phyloP scores from a whole-genome alignment of 768 basidiomycete genomes.

The Tylopilus sp. region DNA sequence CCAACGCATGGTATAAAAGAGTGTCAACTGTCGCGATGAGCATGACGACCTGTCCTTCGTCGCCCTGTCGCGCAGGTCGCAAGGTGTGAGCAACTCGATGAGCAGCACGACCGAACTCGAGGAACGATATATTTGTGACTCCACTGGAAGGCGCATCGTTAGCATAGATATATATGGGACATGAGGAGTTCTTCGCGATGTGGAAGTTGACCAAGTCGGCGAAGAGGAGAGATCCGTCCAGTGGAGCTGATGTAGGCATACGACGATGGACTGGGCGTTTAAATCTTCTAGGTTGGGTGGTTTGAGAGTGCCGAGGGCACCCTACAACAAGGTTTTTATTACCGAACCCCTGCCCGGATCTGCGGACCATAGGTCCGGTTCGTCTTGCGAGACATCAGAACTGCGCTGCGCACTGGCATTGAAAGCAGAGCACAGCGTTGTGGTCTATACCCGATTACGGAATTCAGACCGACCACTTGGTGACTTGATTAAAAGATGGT shows the following conservation, averaged over 20 bases:
- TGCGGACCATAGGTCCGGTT: neutral
- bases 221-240: slow-evolving; percentile 17
- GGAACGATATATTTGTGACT: slow-evolving; percentile 15
- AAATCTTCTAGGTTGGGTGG: neutral
- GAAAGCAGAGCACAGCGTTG: neutral
- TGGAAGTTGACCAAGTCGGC: slow-evolving; percentile 24
- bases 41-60: slow-evolving; percentile 29
- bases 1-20: slow-evolving; percentile 26
- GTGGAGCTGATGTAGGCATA: slow-evolving; percentile 11
- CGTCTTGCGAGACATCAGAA: neutral
- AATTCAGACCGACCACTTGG: too few species aligned
- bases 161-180: slow-evolving; percentile 14
- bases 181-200: slow-evolving; percentile 13
- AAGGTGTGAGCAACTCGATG: slow-evolving; percentile 31
- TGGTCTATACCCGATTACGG: too few species aligned
- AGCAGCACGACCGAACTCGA: slow-evolving; percentile 30
- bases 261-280: neutral
- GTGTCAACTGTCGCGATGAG: slow-evolving; percentile 32
- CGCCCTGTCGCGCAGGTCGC: slow-evolving; percentile 15
- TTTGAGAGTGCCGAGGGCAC: neutral
- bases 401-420: too few species aligned
- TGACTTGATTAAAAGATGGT: too few species aligned
- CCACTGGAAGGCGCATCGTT: slow-evolving; percentile 7
- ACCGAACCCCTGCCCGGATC: neutral
- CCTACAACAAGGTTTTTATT: neutral